Base-by-base conservation (phyloP, 176 grass and related monocot species). In the Sorghum bicolor region DNA sequence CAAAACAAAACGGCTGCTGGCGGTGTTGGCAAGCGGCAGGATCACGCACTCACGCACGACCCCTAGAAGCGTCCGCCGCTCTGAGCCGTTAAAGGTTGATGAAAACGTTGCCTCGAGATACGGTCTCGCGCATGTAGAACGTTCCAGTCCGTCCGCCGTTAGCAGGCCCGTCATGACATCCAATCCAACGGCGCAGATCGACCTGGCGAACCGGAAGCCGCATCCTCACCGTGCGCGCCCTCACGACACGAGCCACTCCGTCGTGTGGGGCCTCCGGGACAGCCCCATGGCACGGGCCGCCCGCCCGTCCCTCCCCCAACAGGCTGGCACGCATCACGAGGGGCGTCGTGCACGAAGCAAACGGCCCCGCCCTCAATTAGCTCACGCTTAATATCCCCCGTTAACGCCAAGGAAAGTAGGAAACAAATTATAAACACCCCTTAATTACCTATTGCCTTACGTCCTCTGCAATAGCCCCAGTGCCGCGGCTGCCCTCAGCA, bases 251-350 rank as follows among this genome's bases (percentile, higher is more conserved):
- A 26, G 22, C 7, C 53, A 1, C 55, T 60, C 70, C 62, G 14
- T 13, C 0, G 16, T 14, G 43, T 33, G 44, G 32, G 38, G 2
- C 79, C 81, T 36, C 19, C 43, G 74, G 74, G 2, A 3, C n/a
- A 41, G 26, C 14, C 71, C 19, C 63, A 17, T 50, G 10, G 84
- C 55, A 53, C 78, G 33, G 13, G 26, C 84, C 69, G 78, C 34
- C 61, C 44, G 22, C 31, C 10, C 4, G 20, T n/a, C 31, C 32
- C 7, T 24, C 2, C 20, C 8, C 16, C n/a, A 48, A 48, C 72
- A 87, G 86, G n/a, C 79, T 87, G 79, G 79, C 79, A 82, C 86
- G 79, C 86, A 76, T 71, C 80, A 72, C 86, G 86, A 88, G 83
- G 38, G 80, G 86, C 80, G 73, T 78, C 80, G 72, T 41, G n/a